These are phyloP conservation scores for Crithidia fasciculata DNA, from an alignment of 208 protist species.

Conservation along the genomic window DNA sequence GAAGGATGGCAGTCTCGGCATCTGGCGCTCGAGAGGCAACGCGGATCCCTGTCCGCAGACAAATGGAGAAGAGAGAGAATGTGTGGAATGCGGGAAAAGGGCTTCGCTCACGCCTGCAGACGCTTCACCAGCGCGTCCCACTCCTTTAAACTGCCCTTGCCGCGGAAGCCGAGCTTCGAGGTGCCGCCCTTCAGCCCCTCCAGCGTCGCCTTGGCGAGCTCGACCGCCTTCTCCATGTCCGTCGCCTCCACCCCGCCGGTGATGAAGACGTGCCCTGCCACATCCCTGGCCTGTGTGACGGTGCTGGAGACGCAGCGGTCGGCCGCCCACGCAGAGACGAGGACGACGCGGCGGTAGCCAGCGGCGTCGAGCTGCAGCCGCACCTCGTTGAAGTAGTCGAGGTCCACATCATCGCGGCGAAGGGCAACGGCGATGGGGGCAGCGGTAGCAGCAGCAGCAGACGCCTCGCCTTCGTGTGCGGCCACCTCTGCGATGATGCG, in stretches of 20 bases:
- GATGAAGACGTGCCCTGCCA: slow-evolving; percentile 71
- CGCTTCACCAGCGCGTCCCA: slow-evolving; percentile 61
- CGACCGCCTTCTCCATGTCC: slow-evolving; percentile 41
- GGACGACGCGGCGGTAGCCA: slow-evolving; percentile 39
- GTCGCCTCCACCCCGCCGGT: slow-evolving; percentile 45
- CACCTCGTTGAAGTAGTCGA: slow-evolving; percentile 67
- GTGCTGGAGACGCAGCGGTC: slow-evolving; percentile 23
- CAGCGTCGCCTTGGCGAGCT: slow-evolving; percentile 44
- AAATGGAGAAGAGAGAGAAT: no score
- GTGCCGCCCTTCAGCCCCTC: slow-evolving; percentile 69
- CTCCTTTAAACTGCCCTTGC: slow-evolving; percentile 67
- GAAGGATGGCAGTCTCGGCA: no score
- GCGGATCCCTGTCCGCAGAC: no score
- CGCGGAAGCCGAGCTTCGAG: slow-evolving; percentile 78
- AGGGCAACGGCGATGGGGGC: slow-evolving; percentile 25
- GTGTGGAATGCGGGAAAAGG: background rate
- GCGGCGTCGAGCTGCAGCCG: slow-evolving; percentile 35
- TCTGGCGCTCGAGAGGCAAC: no score
- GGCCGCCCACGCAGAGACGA: slow-evolving; percentile 66
- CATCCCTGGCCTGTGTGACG: slow-evolving; percentile 32
- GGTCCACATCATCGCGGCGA: slow-evolving; percentile 71
- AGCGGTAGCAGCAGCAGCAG: background rate
- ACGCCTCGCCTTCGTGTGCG: background rate
- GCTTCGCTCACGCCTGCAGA: slow-evolving; percentile 21
- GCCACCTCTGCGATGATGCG: slow-evolving; percentile 38